Conservation (phyloP, 2,329 filamentous ascomycete genomes). For the Madurella fahalii region DNA sequence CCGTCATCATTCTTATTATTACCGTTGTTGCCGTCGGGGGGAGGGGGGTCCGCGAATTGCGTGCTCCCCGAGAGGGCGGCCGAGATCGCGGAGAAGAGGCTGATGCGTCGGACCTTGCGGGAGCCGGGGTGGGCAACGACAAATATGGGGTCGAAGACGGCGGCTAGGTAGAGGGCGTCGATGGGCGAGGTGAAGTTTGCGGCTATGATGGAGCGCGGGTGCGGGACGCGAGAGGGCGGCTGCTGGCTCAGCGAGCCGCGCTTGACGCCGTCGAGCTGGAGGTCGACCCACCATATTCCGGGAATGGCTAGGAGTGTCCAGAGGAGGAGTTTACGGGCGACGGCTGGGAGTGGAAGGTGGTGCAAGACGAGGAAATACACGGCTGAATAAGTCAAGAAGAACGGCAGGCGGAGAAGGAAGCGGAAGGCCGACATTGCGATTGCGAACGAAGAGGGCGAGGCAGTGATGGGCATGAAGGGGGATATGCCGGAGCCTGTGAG, state of each 20-base stretch:
- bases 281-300: conserved; percentile 95
- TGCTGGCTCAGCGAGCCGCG: conserved; percentile 80
- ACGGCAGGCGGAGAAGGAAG: conserved; percentile 74
- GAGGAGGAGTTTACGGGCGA: conserved; percentile 73
- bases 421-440: conserved; percentile 65
- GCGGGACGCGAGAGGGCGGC: conserved; percentile 68
- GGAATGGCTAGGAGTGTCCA: conserved; percentile 86
- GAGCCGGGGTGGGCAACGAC: conserved; percentile 76
- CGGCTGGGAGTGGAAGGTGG: conserved; percentile 64
- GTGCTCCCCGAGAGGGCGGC: conserved; percentile 63
- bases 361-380: conserved; percentile 79
- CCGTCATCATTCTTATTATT: neutral
- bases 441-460: conserved; percentile 59
- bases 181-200: conserved; percentile 89
- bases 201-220: conserved; percentile 76
- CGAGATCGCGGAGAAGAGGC: conserved; percentile 69
- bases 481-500: conserved; percentile 83
- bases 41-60: conserved; percentile 36
- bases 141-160: conserved; percentile 95
- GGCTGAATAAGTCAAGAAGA: conserved; percentile 64
- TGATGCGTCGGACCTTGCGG: conserved; percentile 69
- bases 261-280: conserved; percentile 96
- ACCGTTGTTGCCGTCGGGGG: conserved; percentile 35
- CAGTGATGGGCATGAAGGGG: conserved; percentile 81
- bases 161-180: conserved; percentile 89